Base-by-base conservation (phyloP, 2,329 filamentous ascomycete genomes). In the Fusarium mexicanum region DNA sequence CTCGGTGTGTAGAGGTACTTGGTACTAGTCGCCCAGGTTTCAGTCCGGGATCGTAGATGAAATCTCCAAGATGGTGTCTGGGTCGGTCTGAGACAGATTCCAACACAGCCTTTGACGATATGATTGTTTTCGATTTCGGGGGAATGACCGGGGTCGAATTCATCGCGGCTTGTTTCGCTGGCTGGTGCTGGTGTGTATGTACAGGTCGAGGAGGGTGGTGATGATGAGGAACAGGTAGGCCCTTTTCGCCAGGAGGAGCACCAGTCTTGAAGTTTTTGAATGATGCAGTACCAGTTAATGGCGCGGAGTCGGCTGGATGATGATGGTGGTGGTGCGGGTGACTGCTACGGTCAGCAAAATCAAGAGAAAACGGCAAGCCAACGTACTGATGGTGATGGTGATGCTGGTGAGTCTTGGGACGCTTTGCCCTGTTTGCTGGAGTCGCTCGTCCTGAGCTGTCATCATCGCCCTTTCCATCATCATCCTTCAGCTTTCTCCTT, bases 1-100 rank as follows among this genome's bases (percentile, higher is more conserved):
- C 84, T 20, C 85, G 81, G 53, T 83, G 82, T 1, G 82, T 82
- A 17, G 83, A 80, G 3, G 76, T 79, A 14, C 81, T 83, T 5
- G 83, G 84, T 17, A 87, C 81, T 18, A 88, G 78, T 16, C 88
- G 84, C 8, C 85, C 84, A 1, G 88, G 84, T 73, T 86, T 88
- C 8, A 97, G 85, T 11, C 86, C 88, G 2, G 94, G 90, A 57
- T 92, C 88, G 80, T 98, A 98, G 20, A 97, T 86, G 8, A 94
- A 92, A 65, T 94, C 94, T 40, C 96, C 96, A 6, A 98, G 88
- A 80, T 98, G 95, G 63, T 91, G 89, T 16, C 95, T 92, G 14
- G 94, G 93, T 24, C 90, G 87, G 65, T 92, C 85, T 2, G 91
- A 87, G 8, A 96, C 91, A 37, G 90, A 91, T 4, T 94, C 91